Evolutionary conservation across 2,329 filamentous ascomycete genomes (phyloP).

Genomic region (Penicillium sp.): DNA sequence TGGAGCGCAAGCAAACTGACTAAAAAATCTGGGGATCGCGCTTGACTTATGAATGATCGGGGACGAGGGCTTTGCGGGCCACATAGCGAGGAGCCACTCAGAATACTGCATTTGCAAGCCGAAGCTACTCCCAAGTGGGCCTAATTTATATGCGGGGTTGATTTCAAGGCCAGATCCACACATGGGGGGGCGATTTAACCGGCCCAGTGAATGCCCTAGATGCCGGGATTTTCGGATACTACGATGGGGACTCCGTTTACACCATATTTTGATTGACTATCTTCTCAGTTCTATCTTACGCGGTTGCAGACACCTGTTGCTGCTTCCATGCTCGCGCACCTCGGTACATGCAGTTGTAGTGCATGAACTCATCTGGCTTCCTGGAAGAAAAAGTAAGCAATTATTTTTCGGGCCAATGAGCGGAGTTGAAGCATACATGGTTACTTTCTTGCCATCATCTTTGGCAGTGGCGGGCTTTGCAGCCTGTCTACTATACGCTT

Average conservation of each 20-base stretch:
- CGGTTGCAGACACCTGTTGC: neutral
- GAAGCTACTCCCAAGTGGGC: neutral
- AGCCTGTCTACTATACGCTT: slow-evolving; percentile 19
- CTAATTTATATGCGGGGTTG: slow-evolving; percentile 2
- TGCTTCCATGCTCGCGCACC: slow-evolving; percentile 16
- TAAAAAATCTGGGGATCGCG: neutral
- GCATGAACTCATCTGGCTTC: slow-evolving; percentile 22
- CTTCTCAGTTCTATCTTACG: no score
- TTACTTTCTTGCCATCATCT: slow-evolving; percentile 8
- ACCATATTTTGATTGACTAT: no score
- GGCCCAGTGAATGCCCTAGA: no score
- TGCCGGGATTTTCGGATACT: no score
- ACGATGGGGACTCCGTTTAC: no score
- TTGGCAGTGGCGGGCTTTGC: slow-evolving; percentile 16
- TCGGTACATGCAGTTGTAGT: slow-evolving; percentile 20
- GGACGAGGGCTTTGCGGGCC: slow-evolving; percentile 11
- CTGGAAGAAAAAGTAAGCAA: neutral
- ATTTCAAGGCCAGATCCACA: neutral
- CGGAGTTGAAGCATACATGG: slow-evolving; percentile 8
- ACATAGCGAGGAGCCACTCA: slow-evolving; percentile 8
- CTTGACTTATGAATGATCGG: neutral
- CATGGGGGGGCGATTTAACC: neutral
- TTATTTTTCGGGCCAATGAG: no score
- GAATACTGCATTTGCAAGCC: neutral
- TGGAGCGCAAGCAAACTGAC: neutral